Conservation (phyloP, 2,329 filamentous ascomycete genomes). For the Tetracladium maxilliforme region DNA sequence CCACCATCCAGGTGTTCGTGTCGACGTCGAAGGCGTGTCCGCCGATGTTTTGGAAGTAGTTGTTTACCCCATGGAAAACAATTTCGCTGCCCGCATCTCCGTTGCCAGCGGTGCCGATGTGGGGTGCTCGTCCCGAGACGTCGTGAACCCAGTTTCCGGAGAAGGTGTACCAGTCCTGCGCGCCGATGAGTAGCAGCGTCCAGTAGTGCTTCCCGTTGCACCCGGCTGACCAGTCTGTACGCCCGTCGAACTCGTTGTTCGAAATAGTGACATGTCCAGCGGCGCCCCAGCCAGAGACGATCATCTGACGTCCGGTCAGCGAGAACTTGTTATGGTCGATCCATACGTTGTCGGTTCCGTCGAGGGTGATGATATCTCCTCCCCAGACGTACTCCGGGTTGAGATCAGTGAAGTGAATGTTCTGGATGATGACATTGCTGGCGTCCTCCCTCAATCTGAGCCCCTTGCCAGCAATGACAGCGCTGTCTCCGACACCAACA, state of each 20-base stretch:
- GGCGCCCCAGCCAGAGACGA: slow-evolving; percentile 17
- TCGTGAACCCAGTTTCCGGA: slow-evolving; percentile 28
- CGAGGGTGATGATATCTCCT: slow-evolving; percentile 39
- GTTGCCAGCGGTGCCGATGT: slow-evolving; percentile 22
- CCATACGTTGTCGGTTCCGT: slow-evolving; percentile 24
- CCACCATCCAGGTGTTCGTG: slow-evolving; percentile 13
- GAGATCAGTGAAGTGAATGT: slow-evolving; percentile 14
- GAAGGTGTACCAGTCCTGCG: slow-evolving; percentile 23
- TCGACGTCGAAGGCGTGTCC: slow-evolving; percentile 28
- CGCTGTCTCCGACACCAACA: slow-evolving; percentile 10
- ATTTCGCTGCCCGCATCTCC: slow-evolving; percentile 11
- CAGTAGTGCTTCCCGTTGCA: slow-evolving; percentile 32
- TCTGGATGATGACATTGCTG: slow-evolving; percentile 12
- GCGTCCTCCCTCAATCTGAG: slow-evolving; percentile 11
- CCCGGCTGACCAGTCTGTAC: slow-evolving; percentile 22
- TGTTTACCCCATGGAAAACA: slow-evolving; percentile 24
- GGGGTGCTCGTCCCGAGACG: slow-evolving; percentile 25
- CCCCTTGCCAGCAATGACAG: slow-evolving; percentile 13
- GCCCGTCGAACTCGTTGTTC: slow-evolving; percentile 29
- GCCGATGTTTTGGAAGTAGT: slow-evolving; percentile 22
- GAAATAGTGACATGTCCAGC: slow-evolving; percentile 25
- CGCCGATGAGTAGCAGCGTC: slow-evolving; percentile 23
- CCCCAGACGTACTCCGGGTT: slow-evolving; percentile 24
- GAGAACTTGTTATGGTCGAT: slow-evolving; percentile 22
- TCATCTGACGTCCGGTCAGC: slow-evolving; percentile 26